phyloP scores from a whole-genome alignment of 208 protist species.

The Novymonas esmeraldas region DNA sequence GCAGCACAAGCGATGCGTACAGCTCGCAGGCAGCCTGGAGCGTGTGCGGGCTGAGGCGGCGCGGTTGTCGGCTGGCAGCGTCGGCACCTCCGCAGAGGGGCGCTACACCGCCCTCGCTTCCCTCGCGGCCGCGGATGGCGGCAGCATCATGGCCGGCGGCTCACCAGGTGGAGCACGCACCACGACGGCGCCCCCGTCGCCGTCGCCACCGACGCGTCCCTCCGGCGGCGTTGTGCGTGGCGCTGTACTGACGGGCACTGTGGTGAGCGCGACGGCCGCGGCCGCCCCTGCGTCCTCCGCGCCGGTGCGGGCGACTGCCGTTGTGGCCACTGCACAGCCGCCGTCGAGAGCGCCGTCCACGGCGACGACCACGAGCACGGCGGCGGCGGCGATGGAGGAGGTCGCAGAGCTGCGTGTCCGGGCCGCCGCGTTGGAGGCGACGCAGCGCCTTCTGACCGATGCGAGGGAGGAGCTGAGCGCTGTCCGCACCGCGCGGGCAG shows the following conservation, averaged over 20 bases:
- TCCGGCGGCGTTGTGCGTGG: conserved; percentile 15
- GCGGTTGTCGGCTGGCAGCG: background rate
- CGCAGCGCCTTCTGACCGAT: conserved; percentile 21
- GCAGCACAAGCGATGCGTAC: conserved; percentile 30
- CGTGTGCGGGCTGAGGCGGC: conserved; percentile 37
- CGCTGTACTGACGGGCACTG: conserved; percentile 18
- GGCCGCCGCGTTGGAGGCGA: conserved; percentile 19
- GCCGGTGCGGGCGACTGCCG: conserved; percentile 1
- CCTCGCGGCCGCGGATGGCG: background rate
- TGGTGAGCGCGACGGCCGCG: conserved; percentile 1
- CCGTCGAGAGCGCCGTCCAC: too few species aligned
- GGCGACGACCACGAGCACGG: background rate
- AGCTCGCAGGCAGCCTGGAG: conserved; percentile 39
- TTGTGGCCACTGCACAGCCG: background rate
- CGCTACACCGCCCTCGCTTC: background rate
- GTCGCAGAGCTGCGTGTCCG: conserved; percentile 21
- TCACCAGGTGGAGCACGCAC: background rate
- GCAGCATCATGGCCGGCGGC: background rate
- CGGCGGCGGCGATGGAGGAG: conserved; percentile 10
- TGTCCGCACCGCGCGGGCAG: background rate
- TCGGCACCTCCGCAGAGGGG: background rate
- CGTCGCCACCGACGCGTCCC: background rate
- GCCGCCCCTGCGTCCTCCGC: background rate
- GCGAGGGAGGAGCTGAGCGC: conserved; percentile 19
- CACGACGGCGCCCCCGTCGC: background rate